A percentile compares a stretch with the other conserved stretches of the same genome.
Conservation (phyloP, 1,284 basidiomycete species). For the Cryptococcus sp. region DNA sequence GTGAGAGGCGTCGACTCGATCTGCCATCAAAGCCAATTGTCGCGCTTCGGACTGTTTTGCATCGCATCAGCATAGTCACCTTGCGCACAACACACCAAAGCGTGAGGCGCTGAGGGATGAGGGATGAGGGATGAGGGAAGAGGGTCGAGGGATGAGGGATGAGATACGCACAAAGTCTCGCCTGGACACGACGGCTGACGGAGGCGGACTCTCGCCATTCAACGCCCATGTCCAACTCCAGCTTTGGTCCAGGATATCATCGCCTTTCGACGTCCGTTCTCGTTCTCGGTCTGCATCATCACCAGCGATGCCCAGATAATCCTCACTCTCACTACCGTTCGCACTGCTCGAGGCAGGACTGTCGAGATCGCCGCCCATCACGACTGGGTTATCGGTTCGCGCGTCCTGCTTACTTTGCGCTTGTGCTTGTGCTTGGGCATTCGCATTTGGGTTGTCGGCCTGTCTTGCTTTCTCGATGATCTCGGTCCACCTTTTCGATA, state of each 20-base stretch:
- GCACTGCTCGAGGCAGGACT: neutral
- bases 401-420: neutral
- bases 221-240: conserved; percentile 52
- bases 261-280: conserved; percentile 12
- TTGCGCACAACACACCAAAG: neutral
- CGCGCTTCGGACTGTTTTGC: conserved; percentile 44
- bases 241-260: conserved; percentile 31
- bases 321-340: neutral
- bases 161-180: conserved; percentile 48
- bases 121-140: neutral
- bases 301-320: neutral
- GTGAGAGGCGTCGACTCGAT: conserved; percentile 38
- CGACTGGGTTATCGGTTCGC: neutral
- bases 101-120: neutral
- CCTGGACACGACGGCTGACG: conserved; percentile 49
- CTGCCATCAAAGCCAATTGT: conserved; percentile 48
- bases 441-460: conserved; percentile 4
- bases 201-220: conserved; percentile 52
- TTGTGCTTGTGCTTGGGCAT: conserved; percentile 6
- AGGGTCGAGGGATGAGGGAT: neutral
- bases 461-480: conserved; percentile 19
- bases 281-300: conserved; percentile 3
- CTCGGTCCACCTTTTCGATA: conserved; percentile 11
- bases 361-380: neutral
- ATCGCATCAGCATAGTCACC: conserved; percentile 2